Percentiles rank a stretch among this genome's conserved stretches.
Evolutionary conservation across 768 basidiomycete genomes (phyloP).

Genomic region (Boletus fagicola): DNA sequence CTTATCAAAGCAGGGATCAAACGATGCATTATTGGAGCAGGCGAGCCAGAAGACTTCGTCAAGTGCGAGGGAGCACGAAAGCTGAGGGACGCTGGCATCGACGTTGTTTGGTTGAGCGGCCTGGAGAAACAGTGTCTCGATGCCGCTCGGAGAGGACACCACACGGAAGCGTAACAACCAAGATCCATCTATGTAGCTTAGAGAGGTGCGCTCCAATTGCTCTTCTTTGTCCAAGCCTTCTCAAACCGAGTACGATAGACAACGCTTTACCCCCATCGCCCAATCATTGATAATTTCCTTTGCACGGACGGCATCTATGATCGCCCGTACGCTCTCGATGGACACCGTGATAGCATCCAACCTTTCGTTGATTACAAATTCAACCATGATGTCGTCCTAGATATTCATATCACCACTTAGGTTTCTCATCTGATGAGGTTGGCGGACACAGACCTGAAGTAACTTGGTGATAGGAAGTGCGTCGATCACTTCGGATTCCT

Average conservation of each 20-base stretch:
- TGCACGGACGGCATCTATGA: slow-evolving; percentile 17
- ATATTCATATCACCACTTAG: not conserved
- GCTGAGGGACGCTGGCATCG: slow-evolving; percentile 66
- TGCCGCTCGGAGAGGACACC: slow-evolving; percentile 67
- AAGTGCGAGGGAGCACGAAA: slow-evolving; percentile 82
- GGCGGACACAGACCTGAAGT: slow-evolving; percentile 23
- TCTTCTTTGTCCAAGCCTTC: not conserved
- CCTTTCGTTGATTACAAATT: slow-evolving; percentile 26
- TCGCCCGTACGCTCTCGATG: slow-evolving; percentile 19
- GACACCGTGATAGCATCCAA: slow-evolving; percentile 20
- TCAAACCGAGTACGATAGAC: slow-evolving; percentile 6
- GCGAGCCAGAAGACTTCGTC: slow-evolving; percentile 94
- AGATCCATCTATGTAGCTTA: not conserved
- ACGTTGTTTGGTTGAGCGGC: slow-evolving; percentile 71
- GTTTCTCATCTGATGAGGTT: not conserved
- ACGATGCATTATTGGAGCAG: slow-evolving; percentile 83
- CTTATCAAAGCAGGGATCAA: slow-evolving; percentile 68
- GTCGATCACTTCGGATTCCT: slow-evolving; percentile 16
- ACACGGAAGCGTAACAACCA: not conserved
- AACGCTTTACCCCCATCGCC: slow-evolving; percentile 18
- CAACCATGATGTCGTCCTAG: slow-evolving; percentile 37
- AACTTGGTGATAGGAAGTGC: slow-evolving; percentile 22
- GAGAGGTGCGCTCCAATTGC: slow-evolving; percentile 5
- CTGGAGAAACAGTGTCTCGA: slow-evolving; percentile 78
- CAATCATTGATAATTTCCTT: slow-evolving; percentile 20